phyloP scores from a whole-genome alignment of 2,329 filamentous ascomycete genomes.

The Coniochaeta hoffmannii region DNA sequence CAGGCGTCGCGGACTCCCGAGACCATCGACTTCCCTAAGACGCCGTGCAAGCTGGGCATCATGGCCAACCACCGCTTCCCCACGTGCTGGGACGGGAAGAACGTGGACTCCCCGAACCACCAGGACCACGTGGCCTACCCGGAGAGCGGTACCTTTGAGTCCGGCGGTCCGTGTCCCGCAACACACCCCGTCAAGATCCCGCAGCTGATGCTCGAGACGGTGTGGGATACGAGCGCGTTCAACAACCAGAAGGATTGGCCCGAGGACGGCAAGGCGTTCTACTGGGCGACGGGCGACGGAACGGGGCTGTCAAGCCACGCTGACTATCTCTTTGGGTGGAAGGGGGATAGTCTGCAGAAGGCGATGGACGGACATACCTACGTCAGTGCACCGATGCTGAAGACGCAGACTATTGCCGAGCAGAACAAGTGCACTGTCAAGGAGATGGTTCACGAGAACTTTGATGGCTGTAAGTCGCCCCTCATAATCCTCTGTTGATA shows the following conservation, averaged over 20 bases:
- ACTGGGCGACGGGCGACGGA: constrained; percentile 29
- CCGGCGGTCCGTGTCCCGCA: constrained; percentile 34
- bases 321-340: constrained; percentile 37
- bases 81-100: constrained; percentile 44
- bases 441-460: constrained; percentile 18
- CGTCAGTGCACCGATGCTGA: constrained; percentile 17
- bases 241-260: constrained; percentile 29
- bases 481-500: background rate
- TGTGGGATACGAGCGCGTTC: constrained; percentile 22
- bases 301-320: constrained; percentile 31
- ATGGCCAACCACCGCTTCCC: constrained; percentile 38
- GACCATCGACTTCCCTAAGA: constrained; percentile 27
- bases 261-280: constrained; percentile 28
- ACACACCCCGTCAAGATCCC: constrained; percentile 32
- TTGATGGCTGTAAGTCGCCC: constrained; percentile 20
- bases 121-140: constrained; percentile 35
- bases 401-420: constrained; percentile 19
- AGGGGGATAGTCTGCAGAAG: constrained; percentile 31
- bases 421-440: constrained; percentile 19
- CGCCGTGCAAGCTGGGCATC: constrained; percentile 32
- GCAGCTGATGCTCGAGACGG: constrained; percentile 35
- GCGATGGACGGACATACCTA: constrained; percentile 28
- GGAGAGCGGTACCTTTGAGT: constrained; percentile 30
- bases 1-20: constrained; percentile 29
- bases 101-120: constrained; percentile 39